These are phyloP conservation scores for Yamadazyma phyllophila DNA, from an alignment of 805 yeast genomes.

Conservation along the genomic window DNA sequence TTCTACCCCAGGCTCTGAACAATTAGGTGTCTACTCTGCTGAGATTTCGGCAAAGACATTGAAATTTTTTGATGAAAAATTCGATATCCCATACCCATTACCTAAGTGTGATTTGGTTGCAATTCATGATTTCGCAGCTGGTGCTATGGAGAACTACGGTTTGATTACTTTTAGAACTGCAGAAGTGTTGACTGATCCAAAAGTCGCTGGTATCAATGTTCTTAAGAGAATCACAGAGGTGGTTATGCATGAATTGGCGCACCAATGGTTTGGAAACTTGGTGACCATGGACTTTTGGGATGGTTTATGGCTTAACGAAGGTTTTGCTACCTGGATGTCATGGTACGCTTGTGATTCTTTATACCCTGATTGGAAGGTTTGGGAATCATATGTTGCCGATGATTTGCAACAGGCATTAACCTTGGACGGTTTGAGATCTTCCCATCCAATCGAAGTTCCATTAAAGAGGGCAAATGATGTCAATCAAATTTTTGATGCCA, in stretches of 20 bases:
- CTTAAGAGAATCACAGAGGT: constrained; percentile 80
- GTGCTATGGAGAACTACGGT: constrained; percentile 90
- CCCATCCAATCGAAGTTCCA: constrained; percentile 85
- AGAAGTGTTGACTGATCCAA: constrained; percentile 70
- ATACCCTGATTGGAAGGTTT: constrained; percentile 83
- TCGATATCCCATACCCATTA: constrained; percentile 73
- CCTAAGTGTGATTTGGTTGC: constrained; percentile 84
- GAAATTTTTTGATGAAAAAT: constrained; percentile 67
- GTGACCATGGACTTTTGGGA: constrained; percentile 95
- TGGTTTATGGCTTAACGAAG: constrained; percentile 85
- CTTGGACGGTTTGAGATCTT: constrained; percentile 76
- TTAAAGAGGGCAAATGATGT: constrained; percentile 75
- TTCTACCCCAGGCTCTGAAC: constrained; percentile 74
- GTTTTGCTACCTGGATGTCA: constrained; percentile 89
- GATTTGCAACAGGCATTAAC: constrained; percentile 71
- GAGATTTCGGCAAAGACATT: constrained; percentile 74
- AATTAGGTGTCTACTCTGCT: constrained; percentile 70
- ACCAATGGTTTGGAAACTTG: constrained; percentile 89
- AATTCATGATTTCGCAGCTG: constrained; percentile 79
- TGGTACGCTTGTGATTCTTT: constrained; percentile 78
- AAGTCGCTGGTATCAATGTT: constrained; percentile 59
- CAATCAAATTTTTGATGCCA: constrained; percentile 82
- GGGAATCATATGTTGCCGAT: constrained; percentile 79
- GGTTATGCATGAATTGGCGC: constrained; percentile 86
- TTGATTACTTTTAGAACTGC: constrained; percentile 76